Evolutionary conservation across 257 asterid genomes (phyloP).

Genomic region (Rehmannia glutinosa): DNA sequence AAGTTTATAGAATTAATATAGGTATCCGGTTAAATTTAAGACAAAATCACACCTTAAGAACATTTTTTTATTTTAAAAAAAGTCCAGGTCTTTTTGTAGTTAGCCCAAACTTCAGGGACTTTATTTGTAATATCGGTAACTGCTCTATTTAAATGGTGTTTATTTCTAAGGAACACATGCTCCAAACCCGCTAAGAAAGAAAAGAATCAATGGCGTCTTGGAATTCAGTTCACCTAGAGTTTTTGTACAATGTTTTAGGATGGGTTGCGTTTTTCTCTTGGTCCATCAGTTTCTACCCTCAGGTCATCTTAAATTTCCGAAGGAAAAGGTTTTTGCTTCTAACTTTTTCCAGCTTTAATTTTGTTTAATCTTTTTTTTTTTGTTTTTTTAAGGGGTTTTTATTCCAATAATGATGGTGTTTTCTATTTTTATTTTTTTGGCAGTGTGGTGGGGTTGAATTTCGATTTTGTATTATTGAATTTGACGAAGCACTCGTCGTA

Average conservation of each 20-base stretch:
- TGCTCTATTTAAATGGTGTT: background rate
- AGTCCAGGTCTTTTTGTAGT: too few relatives aligned
- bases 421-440: background rate
- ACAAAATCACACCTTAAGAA: too few relatives aligned
- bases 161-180: background rate
- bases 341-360: background rate
- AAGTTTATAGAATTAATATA: too few relatives aligned
- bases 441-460: conserved; percentile 95
- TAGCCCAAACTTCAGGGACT: too few relatives aligned
- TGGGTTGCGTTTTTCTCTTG: conserved; percentile 84
- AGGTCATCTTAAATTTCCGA: conserved; percentile 61
- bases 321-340: conserved; percentile 63
- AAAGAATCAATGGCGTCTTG: conserved; percentile 52
- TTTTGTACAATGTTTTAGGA: conserved; percentile 64
- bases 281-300: conserved; percentile 97
- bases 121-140: too few relatives aligned
- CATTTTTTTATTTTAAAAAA: too few relatives aligned
- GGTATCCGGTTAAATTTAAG: too few relatives aligned
- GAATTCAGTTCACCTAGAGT: conserved; percentile 61
- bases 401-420: background rate
- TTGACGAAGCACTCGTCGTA: conserved; percentile 88
- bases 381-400: background rate
- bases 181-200: background rate
- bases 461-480: conserved; percentile 77
- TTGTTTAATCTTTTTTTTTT: background rate